phyloP scores from a whole-genome alignment of 495 filamentous ascomycete species.

The Trichoderma orchidacearum region DNA sequence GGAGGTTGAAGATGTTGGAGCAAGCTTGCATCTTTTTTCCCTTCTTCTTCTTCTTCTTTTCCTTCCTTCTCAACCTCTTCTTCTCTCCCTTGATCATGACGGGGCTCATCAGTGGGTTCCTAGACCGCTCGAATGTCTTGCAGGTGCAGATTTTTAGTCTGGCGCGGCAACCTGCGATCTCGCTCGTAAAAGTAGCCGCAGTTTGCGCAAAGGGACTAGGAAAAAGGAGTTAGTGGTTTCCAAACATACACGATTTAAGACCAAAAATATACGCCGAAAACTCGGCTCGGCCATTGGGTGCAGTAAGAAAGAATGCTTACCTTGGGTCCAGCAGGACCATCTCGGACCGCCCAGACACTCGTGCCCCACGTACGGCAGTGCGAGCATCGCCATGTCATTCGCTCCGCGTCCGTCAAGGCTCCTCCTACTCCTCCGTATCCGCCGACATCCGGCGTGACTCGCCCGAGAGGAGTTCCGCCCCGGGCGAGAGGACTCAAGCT shows the following conservation, averaged over 20 bases:
- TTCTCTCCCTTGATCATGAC: neutral
- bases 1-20: neutral
- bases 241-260: neutral
- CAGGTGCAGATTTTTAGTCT: constrained; percentile 63
- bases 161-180: constrained; percentile 70
- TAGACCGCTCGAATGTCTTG: constrained; percentile 1
- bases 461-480: constrained; percentile 50
- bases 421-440: constrained; percentile 49
- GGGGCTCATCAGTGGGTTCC: neutral
- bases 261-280: constrained; percentile 1
- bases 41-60: neutral
- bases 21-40: neutral
- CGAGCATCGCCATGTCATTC: constrained; percentile 74
- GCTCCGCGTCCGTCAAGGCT: constrained; percentile 65
- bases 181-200: constrained; percentile 84
- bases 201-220: constrained; percentile 81
- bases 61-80: too few relatives aligned
- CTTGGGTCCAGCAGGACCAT: constrained; percentile 74
- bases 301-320: too few relatives aligned
- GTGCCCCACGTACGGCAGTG: constrained; percentile 84
- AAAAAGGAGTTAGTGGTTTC: too few relatives aligned
- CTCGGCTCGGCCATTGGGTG: too few relatives aligned
- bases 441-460: constrained; percentile 63
- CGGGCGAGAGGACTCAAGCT: constrained; percentile 66
- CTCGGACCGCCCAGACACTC: constrained; percentile 85